Conservation (phyloP, 1,284 basidiomycete genomes). For the Leccinum holopus region DNA sequence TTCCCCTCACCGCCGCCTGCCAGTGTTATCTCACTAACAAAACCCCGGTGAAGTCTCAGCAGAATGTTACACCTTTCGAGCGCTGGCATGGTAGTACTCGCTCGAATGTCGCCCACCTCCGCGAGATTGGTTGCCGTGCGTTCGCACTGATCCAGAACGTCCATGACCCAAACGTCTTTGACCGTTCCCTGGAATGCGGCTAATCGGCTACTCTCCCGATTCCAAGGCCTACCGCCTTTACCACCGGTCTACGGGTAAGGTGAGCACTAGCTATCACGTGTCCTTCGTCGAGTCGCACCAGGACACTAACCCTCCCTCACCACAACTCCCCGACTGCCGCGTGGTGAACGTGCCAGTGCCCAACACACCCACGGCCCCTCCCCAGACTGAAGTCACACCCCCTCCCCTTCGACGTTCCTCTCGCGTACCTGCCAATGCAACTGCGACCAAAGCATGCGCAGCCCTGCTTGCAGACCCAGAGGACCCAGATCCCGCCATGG, state of each 20-base stretch:
- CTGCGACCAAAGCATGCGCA: too few relatives aligned
- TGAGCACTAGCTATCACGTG: too few relatives aligned
- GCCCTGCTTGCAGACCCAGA: too few relatives aligned
- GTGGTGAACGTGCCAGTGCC: too few relatives aligned
- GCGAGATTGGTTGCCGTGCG: not conserved
- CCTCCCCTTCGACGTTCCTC: too few relatives aligned
- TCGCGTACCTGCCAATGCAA: too few relatives aligned
- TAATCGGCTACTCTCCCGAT: not conserved
- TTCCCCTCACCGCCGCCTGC: not conserved
- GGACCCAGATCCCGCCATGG: too few relatives aligned
- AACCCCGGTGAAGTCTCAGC: not conserved
- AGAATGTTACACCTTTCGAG: not conserved
- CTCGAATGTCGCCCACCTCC: not conserved
- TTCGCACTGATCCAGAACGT: not conserved
- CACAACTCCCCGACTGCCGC: too few relatives aligned
- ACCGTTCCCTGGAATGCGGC: not conserved
- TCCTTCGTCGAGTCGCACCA: too few relatives aligned
- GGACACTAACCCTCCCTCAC: too few relatives aligned
- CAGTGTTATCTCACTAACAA: not conserved
- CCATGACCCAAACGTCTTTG: not conserved
- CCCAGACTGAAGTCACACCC: too few relatives aligned
- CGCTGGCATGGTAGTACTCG: not conserved
- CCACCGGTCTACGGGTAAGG: not conserved
- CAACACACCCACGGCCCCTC: too few relatives aligned
- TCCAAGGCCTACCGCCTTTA: not conserved